These are phyloP conservation scores for Fraxinus excelsior DNA, from an alignment of 257 asterid species.

Conservation along the genomic window DNA sequence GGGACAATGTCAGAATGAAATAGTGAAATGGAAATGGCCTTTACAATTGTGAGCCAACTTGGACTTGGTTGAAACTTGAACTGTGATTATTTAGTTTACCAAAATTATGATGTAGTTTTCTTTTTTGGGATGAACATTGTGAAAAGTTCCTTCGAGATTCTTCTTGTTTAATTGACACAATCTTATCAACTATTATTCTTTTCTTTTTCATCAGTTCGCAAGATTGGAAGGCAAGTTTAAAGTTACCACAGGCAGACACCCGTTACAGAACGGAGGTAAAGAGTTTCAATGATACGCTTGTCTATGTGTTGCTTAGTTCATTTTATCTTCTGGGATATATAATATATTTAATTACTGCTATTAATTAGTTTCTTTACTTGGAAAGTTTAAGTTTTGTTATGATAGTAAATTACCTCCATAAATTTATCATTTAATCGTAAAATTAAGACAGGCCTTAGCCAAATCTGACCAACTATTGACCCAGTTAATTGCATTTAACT, in stretches of 20 bases:
- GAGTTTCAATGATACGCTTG: background rate
- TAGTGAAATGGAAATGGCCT: background rate
- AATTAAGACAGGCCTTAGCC: background rate
- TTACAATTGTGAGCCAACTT: background rate
- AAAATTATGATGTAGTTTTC: conserved; percentile 1
- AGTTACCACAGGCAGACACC: conserved; percentile 59
- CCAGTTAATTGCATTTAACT: background rate
- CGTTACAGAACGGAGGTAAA: conserved; percentile 76
- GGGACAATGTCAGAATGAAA: background rate
- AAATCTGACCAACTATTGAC: background rate
- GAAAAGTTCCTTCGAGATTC: background rate
- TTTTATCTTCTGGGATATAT: background rate
- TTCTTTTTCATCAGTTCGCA: conserved; percentile 46
- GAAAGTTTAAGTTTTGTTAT: conserved; percentile 2
- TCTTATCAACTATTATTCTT: conserved; percentile 12
- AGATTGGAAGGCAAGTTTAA: conserved; percentile 70
- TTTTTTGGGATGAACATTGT: background rate
- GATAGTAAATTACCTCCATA: background rate
- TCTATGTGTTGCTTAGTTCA: background rate
- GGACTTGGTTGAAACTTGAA: background rate
- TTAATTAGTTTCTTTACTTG: conserved; percentile 8
- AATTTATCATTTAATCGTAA: background rate
- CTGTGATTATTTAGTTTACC: background rate
- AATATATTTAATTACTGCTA: background rate
- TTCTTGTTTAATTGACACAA: conserved; percentile 10